Base-by-base conservation (phyloP, 225 moss, liverwort and hornwort genomes). In the Rhytidiadelphus loreus region DNA sequence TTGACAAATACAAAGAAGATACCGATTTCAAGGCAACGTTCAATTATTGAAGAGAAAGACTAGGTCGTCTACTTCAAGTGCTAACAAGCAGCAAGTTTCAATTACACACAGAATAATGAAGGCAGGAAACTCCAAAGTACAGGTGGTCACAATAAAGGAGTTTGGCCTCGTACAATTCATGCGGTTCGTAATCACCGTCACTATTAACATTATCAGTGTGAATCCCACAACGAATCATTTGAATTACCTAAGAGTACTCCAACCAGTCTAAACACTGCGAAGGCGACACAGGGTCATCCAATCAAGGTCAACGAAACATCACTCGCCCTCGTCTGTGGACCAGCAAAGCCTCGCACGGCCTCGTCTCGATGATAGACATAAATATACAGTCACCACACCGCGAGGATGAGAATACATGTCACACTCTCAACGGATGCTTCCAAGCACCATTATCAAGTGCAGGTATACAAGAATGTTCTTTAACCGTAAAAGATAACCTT, bases 401-500 rank as follows among this genome's bases (percentile, higher is more conserved):
- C 80, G 80, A 86, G 90, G 87, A 81, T 87, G 84, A 77, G 69
- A 85, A 60, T 33, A 78, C 56, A 70, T 83, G 76, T 61, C 87
- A 64, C 83, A 83, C 62, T 83, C 86, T 73, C 52, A 85, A 79
- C 60, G 41, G 81, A 87, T 89, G 89, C 88, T 78, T 79, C 78
- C 78, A 44, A 86, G 44, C 58, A 86, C 75, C 83, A 43, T 69
- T 39, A 55, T 84, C 74, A 86, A 88, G 58, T 85, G 82, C 70
- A 63, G 65, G 80, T 60, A 82, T 77, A 71, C 82, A 87, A 92
- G 77, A 88, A 92, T 92, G 85, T 63, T 71, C 77, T 17, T 35
- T 21, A 46, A 75, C 55, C 84, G 68, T 66, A 80, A 18, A 83
- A 65, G 52, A 73, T 41, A 73, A 78, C 46, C 87, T 84, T 87